Evolutionary conservation across 768 basidiomycete genomes (phyloP).

Genomic region (Lactifluus subvellereus): DNA sequence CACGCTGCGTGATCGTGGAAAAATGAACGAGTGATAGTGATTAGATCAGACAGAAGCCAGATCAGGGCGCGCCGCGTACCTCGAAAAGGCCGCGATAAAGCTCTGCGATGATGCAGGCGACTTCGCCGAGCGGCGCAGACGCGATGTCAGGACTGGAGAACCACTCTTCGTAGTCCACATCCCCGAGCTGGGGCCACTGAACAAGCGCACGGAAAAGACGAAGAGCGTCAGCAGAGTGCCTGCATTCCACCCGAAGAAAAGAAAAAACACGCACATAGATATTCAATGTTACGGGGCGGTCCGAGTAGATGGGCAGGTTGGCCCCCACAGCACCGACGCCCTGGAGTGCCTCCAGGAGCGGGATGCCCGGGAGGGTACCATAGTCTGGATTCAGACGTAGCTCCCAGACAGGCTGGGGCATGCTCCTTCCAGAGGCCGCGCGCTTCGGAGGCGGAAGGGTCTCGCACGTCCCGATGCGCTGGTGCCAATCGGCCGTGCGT

Average conservation of each 20-base stretch:
- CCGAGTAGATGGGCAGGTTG: not conserved
- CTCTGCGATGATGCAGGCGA: constrained; percentile 4
- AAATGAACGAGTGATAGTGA: not conserved
- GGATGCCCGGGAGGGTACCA: constrained; percentile 12
- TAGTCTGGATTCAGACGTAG: constrained; percentile 13
- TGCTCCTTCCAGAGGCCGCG: not conserved
- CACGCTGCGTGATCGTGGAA: constrained; percentile 4
- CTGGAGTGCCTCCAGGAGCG: constrained; percentile 18
- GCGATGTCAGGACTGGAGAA: constrained; percentile 12
- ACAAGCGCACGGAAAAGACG: not conserved
- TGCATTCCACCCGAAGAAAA: no score
- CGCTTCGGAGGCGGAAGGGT: constrained; percentile 11
- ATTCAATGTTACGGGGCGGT: not conserved
- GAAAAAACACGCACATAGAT: constrained; percentile 2
- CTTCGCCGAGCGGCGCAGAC: not conserved
- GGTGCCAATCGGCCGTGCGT: constrained; percentile 20
- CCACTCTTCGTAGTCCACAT: constrained; percentile 16
- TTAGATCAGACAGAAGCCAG: not conserved
- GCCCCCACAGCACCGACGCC: constrained; percentile 3
- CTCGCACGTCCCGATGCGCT: constrained; percentile 2
- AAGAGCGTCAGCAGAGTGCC: not conserved
- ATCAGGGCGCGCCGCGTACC: not conserved
- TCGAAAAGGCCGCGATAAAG: constrained; percentile 13
- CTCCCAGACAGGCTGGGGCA: constrained; percentile 15
- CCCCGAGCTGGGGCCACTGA: constrained; percentile 12